Evolutionary conservation across 139 green algal species (phyloP), one percentile per base, ranked within the genome.

Genomic region (Chlorella sp.): DNA sequence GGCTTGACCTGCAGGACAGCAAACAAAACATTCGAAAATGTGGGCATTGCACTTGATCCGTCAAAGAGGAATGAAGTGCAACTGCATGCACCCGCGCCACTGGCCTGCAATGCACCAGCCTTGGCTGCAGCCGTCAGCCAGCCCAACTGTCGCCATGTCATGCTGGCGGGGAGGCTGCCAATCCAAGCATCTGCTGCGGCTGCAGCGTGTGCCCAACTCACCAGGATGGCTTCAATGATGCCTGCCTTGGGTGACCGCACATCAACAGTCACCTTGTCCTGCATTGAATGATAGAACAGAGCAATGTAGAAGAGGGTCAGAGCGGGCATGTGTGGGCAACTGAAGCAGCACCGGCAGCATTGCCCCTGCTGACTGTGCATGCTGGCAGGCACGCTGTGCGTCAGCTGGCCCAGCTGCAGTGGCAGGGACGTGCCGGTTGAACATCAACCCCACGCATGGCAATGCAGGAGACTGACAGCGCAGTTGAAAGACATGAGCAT

Each of bases 251-350:
- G 93, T 28, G 91, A 87, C 24, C 91, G 79, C 60, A 94, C 91
- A 71, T 94, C 91, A 15, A 94, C 64, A 40, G 89, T 92, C 34
- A 94, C 91, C 83, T 94, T 94, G 73, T 94, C 91, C 22, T 89
- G 92, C 73, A 57, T n/a, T 40, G 60, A 14, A 68, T 14, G 60
- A 71, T 12, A 9, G 24, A 28, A 14, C 22, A 71, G 24, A 28
- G 16, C 22, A 18, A 28, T 26, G 64, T 30, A 14, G 22, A 71
- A 71, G 64, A 71, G 64, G 48, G 9, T 57, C 48, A 57, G 48
- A 57, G 48, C 48, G 48, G 48, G 48, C 48, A 57, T 57, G 48
- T 5, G 48, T 57, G 48, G 48, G 48, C 48, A 57, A 9, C 71
- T 78, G 71, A n/a, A 78, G 68, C 68, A n/a, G n/a, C n/a, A n/a